Evolutionary conservation across 441 rosid genomes (phyloP).

Genomic region (Brassica balearica): DNA sequence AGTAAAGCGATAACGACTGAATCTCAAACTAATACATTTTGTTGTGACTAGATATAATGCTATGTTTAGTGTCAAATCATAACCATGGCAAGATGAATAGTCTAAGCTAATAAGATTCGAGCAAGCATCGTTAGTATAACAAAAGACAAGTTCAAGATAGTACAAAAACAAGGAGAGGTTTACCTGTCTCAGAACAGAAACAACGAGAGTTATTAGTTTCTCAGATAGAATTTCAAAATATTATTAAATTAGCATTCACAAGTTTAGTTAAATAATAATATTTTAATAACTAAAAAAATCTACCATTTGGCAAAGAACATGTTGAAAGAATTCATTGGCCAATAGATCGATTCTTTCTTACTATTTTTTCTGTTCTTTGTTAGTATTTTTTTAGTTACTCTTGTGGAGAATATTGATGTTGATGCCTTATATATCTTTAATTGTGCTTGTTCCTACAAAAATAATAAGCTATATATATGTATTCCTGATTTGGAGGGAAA

Average conservation of each 20-base stretch:
- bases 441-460: slow-evolving; percentile 3
- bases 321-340: too few species aligned
- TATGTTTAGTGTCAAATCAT: not conserved
- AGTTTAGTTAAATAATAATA: too few species aligned
- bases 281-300: too few species aligned
- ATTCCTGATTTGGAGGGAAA: not conserved
- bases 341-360: too few species aligned
- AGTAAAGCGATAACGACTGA: slow-evolving; percentile 6
- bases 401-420: not conserved
- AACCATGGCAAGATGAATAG: slow-evolving; percentile 1
- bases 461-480: not conserved
- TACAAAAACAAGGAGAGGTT: too few species aligned
- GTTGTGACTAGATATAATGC: not conserved
- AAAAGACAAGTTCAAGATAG: not conserved
- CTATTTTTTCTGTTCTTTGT: too few species aligned
- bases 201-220: too few species aligned
- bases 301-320: too few species aligned
- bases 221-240: too few species aligned
- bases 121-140: not conserved
- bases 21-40: not conserved
- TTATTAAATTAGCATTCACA: too few species aligned
- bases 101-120: not conserved
- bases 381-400: too few species aligned
- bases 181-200: too few species aligned
- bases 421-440: not conserved